Conservation (phyloP, 2,329 filamentous ascomycete species). For the Ascochyta lentis region DNA sequence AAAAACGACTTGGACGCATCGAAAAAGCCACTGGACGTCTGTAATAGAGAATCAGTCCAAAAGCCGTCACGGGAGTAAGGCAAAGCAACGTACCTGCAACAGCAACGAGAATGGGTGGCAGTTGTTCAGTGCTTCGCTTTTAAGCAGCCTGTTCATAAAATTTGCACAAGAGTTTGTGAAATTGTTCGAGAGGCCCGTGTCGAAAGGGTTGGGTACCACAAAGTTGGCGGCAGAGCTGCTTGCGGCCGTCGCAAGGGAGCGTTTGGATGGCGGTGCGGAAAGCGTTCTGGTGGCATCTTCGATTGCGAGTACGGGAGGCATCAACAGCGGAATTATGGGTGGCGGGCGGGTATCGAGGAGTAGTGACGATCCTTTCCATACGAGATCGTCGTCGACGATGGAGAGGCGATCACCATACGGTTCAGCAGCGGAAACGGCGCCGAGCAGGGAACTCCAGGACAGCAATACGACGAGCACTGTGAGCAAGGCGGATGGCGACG, state of each 20-base stretch:
- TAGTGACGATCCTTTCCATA: slow-evolving; percentile 40
- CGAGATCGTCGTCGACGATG: slow-evolving; percentile 32
- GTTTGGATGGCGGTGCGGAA: slow-evolving; percentile 33
- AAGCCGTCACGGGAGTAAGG: too few relatives aligned
- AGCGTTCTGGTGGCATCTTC: slow-evolving; percentile 33
- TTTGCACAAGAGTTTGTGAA: slow-evolving; percentile 64
- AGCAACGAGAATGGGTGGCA: slow-evolving; percentile 88
- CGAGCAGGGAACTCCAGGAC: slow-evolving; percentile 35
- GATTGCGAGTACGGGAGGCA: slow-evolving; percentile 41
- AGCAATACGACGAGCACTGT: slow-evolving; percentile 37
- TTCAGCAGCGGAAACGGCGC: slow-evolving; percentile 32
- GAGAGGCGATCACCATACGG: slow-evolving; percentile 43
- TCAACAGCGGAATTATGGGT: slow-evolving; percentile 37
- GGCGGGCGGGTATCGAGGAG: slow-evolving; percentile 41
- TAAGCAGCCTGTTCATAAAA: slow-evolving; percentile 74
- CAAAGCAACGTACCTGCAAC: slow-evolving; percentile 66
- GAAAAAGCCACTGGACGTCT: slow-evolving; percentile 89
- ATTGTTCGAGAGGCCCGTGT: slow-evolving; percentile 59
- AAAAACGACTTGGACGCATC: slow-evolving; percentile 73
- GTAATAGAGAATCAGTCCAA: slow-evolving; percentile 21
- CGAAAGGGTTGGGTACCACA: slow-evolving; percentile 53
- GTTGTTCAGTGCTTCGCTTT: slow-evolving; percentile 68
- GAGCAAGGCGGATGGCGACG: slow-evolving; percentile 27
- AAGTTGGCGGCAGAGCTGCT: slow-evolving; percentile 29
- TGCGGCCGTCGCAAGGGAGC: slow-evolving; percentile 36